phyloP scores from a whole-genome alignment of 1,284 basidiomycete species.

The Grifola frondosa region DNA sequence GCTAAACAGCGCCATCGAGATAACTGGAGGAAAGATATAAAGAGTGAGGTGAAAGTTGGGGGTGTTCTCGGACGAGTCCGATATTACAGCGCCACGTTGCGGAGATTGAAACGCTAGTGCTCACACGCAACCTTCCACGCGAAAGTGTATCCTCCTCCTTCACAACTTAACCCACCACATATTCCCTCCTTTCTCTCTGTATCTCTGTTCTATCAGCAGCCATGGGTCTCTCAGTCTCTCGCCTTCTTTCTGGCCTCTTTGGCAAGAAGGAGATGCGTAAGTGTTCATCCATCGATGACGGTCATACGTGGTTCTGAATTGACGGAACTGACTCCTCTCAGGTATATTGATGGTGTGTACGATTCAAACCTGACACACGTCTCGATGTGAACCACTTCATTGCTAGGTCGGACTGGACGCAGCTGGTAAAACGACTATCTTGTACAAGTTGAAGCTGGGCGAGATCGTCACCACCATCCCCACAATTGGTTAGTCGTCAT shows the following conservation, averaged over 20 bases:
- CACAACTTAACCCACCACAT: slow-evolving; percentile 24
- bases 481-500: slow-evolving; percentile 81
- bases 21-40: background rate
- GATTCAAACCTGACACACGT: slow-evolving; percentile 4
- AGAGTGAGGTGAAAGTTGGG: background rate
- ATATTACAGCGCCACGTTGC: slow-evolving; percentile 26
- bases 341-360: slow-evolving; percentile 73
- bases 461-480: slow-evolving; percentile 99
- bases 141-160: slow-evolving; percentile 21
- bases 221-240: slow-evolving; percentile 89
- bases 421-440: slow-evolving; percentile 96
- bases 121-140: slow-evolving; percentile 25
- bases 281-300: slow-evolving; percentile 37
- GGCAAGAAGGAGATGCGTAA: slow-evolving; percentile 99
- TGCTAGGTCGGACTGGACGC: slow-evolving; percentile 92
- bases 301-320: slow-evolving; percentile 22
- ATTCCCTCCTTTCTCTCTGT: slow-evolving; percentile 18
- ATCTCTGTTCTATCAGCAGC: slow-evolving; percentile 22
- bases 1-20: no score
- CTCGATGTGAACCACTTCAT: slow-evolving; percentile 7
- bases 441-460: slow-evolving; percentile 98
- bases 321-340: slow-evolving; percentile 32
- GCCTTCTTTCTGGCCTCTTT: slow-evolving; percentile 83
- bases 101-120: slow-evolving; percentile 26
- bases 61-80: no score